Evolutionary conservation across 2,329 filamentous ascomycete species (phyloP).

Genomic region (Neofusicoccum cordaticola): DNA sequence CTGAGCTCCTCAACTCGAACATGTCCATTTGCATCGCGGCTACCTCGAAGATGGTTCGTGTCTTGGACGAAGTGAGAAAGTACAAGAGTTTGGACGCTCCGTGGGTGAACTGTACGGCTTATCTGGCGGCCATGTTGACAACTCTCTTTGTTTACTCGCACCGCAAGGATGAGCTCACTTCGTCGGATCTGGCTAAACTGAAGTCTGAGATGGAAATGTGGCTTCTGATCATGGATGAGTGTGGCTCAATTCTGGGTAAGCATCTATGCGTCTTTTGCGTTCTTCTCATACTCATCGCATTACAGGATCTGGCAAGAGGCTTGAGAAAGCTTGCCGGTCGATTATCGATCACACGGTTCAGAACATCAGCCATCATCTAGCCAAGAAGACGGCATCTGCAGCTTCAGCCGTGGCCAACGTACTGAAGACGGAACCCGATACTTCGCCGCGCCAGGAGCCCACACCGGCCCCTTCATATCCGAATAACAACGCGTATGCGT

Average conservation of each 20-base stretch:
- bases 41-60: slow-evolving; percentile 61
- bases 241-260: slow-evolving; percentile 65
- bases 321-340: slow-evolving; percentile 48
- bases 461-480: slow-evolving; percentile 21
- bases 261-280: slow-evolving; percentile 17
- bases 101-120: slow-evolving; percentile 72
- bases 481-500: slow-evolving; percentile 1
- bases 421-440: slow-evolving; percentile 25
- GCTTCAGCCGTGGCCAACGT: slow-evolving; percentile 36
- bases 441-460: slow-evolving; percentile 20
- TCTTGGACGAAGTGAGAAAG: slow-evolving; percentile 58
- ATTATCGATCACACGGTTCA: slow-evolving; percentile 50
- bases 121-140: slow-evolving; percentile 70
- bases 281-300: slow-evolving; percentile 3
- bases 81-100: slow-evolving; percentile 72
- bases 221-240: slow-evolving; percentile 66
- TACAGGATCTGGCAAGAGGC: slow-evolving; percentile 46
- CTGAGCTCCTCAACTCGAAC: slow-evolving; percentile 58
- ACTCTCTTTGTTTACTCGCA: slow-evolving; percentile 69
- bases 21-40: slow-evolving; percentile 62
- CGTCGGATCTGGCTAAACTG: slow-evolving; percentile 58
- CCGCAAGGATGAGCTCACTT: slow-evolving; percentile 58
- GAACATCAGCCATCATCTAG: slow-evolving; percentile 46
- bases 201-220: slow-evolving; percentile 67
- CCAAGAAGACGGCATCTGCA: slow-evolving; percentile 43